Base-by-base conservation (phyloP, 176 grass and related monocot species). In the Luzula sylvatica region DNA sequence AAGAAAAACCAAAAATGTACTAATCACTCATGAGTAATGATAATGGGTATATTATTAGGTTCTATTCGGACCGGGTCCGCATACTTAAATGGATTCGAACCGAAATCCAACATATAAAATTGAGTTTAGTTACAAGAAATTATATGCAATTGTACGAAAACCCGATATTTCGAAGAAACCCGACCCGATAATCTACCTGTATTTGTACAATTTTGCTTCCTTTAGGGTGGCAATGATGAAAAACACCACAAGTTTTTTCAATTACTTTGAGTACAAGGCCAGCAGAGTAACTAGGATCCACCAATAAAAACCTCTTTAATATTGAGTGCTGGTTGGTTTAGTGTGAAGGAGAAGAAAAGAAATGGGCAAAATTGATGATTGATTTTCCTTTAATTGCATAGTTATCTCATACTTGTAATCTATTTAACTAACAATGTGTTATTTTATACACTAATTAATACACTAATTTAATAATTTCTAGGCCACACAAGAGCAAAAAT, bases 241-340 rank as follows among this genome's bases (percentile, higher is more conserved):
- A 21, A 44, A 23, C 65, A 69, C 55, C 38, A 40, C 51, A 54
- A 20, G n/a, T 67, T 32, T 40, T 79, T 53, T 67, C 52, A 18
- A 38, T 78, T 72, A 68, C 75, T 79, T 79, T 72, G 75, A 67
- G 75, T 79, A 65, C 68, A 79, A 79, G 75, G 23, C 20, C 60
- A 53, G 55, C 25, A 55, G 66, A 12, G 30, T 35, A 9, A 35
- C 30, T 7, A 64, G 42, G 58, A 41, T 16, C 52, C 16, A 55
- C 56, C 64, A 51, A 67, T 20, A 50, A 56, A 50, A 56, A 55
- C 22, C 49, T 17, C 18, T 13, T 30, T 62, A 55, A 67, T 29
- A 23, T 52, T 16, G 42, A 52, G 30, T 44, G 67, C 47, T 51
- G 59, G 67, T 71, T 59, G 58, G 75, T 71, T 71, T 52, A 66